phyloP scores from a whole-genome alignment of 2,329 filamentous ascomycete genomes.

The Chaetothyriales sp. region DNA sequence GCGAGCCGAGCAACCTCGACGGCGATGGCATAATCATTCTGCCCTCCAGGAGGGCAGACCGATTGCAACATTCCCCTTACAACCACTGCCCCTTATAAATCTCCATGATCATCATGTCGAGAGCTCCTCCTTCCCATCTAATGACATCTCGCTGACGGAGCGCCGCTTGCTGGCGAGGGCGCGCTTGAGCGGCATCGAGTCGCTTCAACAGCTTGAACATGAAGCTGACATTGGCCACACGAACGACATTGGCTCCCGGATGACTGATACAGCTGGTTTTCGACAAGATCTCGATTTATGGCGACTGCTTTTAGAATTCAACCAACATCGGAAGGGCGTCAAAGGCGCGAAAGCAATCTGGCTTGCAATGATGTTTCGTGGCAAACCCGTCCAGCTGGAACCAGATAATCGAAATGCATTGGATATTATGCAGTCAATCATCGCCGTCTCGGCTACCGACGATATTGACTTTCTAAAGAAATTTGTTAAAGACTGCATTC shows the following conservation, averaged over 20 bases:
- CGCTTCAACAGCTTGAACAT: constrained; percentile 23
- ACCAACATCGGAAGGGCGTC: constrained; percentile 29
- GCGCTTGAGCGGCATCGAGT: constrained; percentile 18
- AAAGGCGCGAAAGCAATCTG: constrained; percentile 29
- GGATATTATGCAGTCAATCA: constrained; percentile 10
- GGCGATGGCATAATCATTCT: not conserved
- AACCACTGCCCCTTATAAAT: not conserved
- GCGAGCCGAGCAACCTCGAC: not conserved
- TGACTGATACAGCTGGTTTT: constrained; percentile 22
- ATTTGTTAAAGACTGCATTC: constrained; percentile 4
- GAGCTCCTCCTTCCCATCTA: not conserved
- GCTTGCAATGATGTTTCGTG: constrained; percentile 16
- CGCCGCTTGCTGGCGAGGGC: not conserved
- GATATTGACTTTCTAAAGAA: constrained; percentile 9
- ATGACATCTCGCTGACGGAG: not conserved
- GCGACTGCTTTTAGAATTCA: constrained; percentile 30
- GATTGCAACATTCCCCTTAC: not conserved
- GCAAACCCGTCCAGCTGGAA: constrained; percentile 10
- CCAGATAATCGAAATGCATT: constrained; percentile 8
- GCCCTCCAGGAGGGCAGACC: too few species aligned
- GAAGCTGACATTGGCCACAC: constrained; percentile 29
- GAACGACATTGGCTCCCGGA: constrained; percentile 22
- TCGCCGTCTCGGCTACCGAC: constrained; percentile 2
- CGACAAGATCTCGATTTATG: constrained; percentile 28
- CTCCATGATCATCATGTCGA: not conserved